Evolutionary conservation across 1,284 basidiomycete species (phyloP).

Genomic region (Waitea zeae): DNA sequence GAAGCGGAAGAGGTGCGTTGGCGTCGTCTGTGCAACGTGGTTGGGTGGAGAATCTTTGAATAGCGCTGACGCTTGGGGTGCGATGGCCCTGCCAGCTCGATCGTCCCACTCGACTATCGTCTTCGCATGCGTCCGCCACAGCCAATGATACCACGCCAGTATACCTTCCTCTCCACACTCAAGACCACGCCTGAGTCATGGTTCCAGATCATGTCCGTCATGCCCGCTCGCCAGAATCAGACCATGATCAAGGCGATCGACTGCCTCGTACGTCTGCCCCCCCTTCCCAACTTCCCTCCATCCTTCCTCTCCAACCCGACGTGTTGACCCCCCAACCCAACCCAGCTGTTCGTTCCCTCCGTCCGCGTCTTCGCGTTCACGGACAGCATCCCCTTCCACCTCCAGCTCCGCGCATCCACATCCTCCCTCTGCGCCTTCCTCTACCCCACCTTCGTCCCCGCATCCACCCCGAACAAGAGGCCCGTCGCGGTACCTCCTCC

Average conservation of each 20-base stretch:
- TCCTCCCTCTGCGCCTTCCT: slow-evolving; percentile 24
- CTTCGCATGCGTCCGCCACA: slow-evolving; percentile 35
- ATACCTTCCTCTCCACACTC: slow-evolving; percentile 25
- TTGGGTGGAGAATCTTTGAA: too few species aligned
- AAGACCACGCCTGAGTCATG: slow-evolving; percentile 46
- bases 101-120: slow-evolving; percentile 20
- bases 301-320: background rate
- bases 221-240: slow-evolving; percentile 18
- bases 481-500: slow-evolving; percentile 4
- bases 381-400: slow-evolving; percentile 41
- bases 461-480: too few species aligned
- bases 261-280: slow-evolving; percentile 35
- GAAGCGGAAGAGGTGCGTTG: too few species aligned
- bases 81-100: too few species aligned
- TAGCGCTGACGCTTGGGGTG: too few species aligned
- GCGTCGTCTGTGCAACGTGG: too few species aligned
- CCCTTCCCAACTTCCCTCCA: too few species aligned
- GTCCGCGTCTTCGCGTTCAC: slow-evolving; percentile 30
- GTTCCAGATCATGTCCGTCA: slow-evolving; percentile 27
- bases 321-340: slow-evolving; percentile 1
- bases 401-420: slow-evolving; percentile 33
- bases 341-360: slow-evolving; percentile 31
- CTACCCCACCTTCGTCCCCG: slow-evolving; percentile 9
- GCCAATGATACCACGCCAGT: slow-evolving; percentile 16
- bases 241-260: slow-evolving; percentile 19